Conservation (phyloP, 805 yeast species). For the Suhomyces prunicola region DNA sequence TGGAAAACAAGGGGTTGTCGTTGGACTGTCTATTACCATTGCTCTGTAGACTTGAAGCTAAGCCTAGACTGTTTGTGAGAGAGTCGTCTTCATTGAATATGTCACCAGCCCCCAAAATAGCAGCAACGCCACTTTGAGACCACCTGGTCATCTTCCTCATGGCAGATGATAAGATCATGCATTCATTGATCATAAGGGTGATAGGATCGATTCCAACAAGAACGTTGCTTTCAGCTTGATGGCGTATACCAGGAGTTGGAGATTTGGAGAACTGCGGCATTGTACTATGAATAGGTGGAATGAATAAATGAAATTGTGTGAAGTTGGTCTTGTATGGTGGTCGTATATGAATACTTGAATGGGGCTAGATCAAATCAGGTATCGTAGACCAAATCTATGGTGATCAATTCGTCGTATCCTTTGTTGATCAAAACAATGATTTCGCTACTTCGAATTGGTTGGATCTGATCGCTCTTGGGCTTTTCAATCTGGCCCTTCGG, state of each 20-base stretch:
- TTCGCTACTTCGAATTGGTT: background rate
- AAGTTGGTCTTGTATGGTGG: too few species aligned
- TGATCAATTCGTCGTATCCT: background rate
- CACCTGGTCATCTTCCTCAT: slow-evolving; percentile 74
- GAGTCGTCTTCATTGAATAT: slow-evolving; percentile 44
- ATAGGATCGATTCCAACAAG: slow-evolving; percentile 62
- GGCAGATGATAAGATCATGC: slow-evolving; percentile 79
- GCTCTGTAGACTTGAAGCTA: slow-evolving; percentile 12
- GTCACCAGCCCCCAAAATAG: slow-evolving; percentile 67
- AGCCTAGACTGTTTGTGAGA: slow-evolving; percentile 21
- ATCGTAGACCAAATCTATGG: background rate
- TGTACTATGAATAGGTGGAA: background rate
- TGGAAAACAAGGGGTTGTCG: slow-evolving; percentile 64
- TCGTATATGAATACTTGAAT: background rate
- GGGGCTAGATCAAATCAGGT: background rate
- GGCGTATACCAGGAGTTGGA: background rate
- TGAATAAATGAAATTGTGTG: background rate
- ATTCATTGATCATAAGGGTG: slow-evolving; percentile 83
- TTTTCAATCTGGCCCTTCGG: background rate
- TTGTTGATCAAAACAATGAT: background rate
- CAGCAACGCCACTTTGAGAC: slow-evolving; percentile 78
- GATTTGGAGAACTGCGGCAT: slow-evolving; percentile 3
- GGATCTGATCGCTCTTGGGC: background rate
- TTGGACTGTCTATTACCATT: slow-evolving; percentile 23
- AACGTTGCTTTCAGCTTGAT: background rate